phyloP scores from a whole-genome alignment of 139 green algal species.

The Pseudopediastrum boryanum region DNA sequence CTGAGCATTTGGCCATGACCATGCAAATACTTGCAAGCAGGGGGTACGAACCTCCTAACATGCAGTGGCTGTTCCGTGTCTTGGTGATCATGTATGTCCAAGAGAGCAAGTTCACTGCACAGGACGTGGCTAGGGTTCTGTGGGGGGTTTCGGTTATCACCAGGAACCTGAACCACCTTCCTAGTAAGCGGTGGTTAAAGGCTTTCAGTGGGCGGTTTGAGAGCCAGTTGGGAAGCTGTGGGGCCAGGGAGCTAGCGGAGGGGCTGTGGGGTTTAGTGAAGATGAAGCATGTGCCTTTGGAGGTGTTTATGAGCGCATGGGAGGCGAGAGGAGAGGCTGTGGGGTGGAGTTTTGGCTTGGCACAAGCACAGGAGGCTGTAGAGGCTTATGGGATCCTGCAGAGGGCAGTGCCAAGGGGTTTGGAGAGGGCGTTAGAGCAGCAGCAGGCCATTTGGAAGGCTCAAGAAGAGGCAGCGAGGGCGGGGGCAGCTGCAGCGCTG shows the following conservation, averaged over 20 bases:
- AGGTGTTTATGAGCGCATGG: not conserved
- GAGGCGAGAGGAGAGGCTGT: not conserved
- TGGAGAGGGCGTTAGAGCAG: constrained; percentile 4
- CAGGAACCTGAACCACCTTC: not conserved
- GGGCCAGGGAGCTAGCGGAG: not conserved
- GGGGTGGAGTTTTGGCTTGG: constrained; percentile 2
- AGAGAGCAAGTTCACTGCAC: not conserved
- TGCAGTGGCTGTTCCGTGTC: constrained; percentile 14
- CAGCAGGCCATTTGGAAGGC: not conserved
- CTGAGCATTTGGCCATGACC: not conserved
- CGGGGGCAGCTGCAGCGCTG: constrained; percentile 5
- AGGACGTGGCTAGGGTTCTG: constrained; percentile 4
- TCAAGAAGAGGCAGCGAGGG: not conserved
- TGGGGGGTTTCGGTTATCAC: constrained; percentile 1
- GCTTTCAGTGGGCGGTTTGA: not conserved
- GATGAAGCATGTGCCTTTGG: not conserved
- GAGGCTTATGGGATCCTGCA: not conserved
- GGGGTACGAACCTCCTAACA: not conserved
- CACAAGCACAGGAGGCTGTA: constrained; percentile 1
- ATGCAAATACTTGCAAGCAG: not conserved
- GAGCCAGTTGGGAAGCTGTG: not conserved
- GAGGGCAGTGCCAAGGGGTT: not conserved
- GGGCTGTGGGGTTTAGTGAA: constrained; percentile 14
- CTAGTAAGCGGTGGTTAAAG: constrained; percentile 4
- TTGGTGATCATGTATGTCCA: not conserved